Conservation (phyloP, 352 stramenopile genomes). For the Phytophthora pisi region DNA sequence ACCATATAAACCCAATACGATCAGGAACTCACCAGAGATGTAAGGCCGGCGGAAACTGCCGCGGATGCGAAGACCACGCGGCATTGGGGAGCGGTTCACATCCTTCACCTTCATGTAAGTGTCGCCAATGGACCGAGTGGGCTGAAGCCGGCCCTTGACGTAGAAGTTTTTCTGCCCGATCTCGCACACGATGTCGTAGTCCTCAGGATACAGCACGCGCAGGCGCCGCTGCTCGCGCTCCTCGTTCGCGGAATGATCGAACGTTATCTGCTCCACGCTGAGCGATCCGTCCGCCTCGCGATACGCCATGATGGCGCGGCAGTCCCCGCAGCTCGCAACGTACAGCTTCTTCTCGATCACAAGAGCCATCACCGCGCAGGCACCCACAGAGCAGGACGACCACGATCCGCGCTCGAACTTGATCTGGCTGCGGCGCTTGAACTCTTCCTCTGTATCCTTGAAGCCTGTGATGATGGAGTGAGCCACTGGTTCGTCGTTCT, state of each 20-base stretch:
- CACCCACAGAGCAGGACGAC: conserved; percentile 67
- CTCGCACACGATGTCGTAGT: conserved; percentile 75
- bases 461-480: conserved; percentile 66
- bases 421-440: conserved; percentile 53
- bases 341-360: conserved; percentile 62
- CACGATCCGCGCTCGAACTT: conserved; percentile 63
- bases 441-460: conserved; percentile 65
- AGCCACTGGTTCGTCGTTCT: conserved; percentile 35
- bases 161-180: conserved; percentile 72
- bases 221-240: conserved; percentile 61
- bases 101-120: conserved; percentile 84
- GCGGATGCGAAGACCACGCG: conserved; percentile 56
- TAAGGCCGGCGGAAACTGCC: conserved; percentile 66
- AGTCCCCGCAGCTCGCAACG: conserved; percentile 70
- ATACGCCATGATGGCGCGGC: conserved; percentile 69
- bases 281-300: conserved; percentile 55
- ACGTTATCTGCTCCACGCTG: conserved; percentile 69
- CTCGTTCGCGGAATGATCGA: conserved; percentile 73
- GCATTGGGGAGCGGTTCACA: conserved; percentile 69
- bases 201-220: conserved; percentile 57
- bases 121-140: conserved; percentile 66
- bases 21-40: conserved; percentile 43
- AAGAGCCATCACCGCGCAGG: conserved; percentile 63
- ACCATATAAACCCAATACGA: not conserved
- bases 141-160: conserved; percentile 73